Base-by-base conservation (phyloP, 495 filamentous ascomycete genomes). In the Xylaria grammica region DNA sequence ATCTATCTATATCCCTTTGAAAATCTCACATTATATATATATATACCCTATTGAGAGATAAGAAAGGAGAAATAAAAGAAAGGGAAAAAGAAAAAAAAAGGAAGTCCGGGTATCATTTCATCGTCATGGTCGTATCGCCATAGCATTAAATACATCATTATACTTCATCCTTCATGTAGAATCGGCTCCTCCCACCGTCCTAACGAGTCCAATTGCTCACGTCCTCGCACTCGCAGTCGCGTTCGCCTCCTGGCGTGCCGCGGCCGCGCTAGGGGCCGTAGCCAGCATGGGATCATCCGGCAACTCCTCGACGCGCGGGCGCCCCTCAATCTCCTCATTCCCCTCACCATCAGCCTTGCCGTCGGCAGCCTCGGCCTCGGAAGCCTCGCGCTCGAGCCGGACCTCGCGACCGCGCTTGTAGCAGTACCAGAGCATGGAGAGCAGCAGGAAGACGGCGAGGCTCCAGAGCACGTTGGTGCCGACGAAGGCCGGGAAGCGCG, bases 361-460 rank as follows among this genome's bases (percentile, higher is more conserved):
- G 38, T 34, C 29, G 15, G 26, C 19, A 5, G 1, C 66, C n/a
- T 46, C 67, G 2, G 48, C 51, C 63, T 70, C 72, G 10, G 27
- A n/a, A 30, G 68, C 70, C 74, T 94, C 91, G 64, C 81, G 85
- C 69, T 92, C 91, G 1, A 97, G 81, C 38, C 95, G 82, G 15
- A 87, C 87, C 77, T 99, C 95, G 17, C 86, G 85, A 38, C 95
- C 95, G 15, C 95, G 87, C 75, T 97, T 97, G 74, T 97, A 91
- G 76, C 92, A 97, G 74, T 99, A 99, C 94, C 94, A 99, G 63
- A 98, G 85, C 53, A 94, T 91, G 72, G 94, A 92, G 32, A 99
- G 77, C 13, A 99, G 81, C 63, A 97, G 80, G 71, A 94, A 94
- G 10, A 97, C 75, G 0, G 89, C 93, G 52, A 97, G 73, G 60